Conservation (phyloP, 371 early-diverging fungal genomes). For the Mucor ambiguus region DNA sequence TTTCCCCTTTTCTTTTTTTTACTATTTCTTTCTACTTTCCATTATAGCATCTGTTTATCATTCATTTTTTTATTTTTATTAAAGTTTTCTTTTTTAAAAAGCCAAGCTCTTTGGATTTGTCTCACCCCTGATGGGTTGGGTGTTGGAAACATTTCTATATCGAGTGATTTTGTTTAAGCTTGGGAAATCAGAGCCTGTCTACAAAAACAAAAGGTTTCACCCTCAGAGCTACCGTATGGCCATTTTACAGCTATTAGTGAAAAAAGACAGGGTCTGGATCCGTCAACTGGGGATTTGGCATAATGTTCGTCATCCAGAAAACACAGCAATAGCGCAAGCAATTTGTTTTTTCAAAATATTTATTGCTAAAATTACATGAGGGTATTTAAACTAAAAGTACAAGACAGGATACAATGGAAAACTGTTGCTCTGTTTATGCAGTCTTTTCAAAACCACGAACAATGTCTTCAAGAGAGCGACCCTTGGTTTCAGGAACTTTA, state of each 20-base stretch:
- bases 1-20: not conserved
- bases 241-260: not conserved
- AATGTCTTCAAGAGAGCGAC: constrained; percentile 64
- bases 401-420: not conserved
- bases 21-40: too few relatives aligned
- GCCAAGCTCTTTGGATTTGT: not conserved
- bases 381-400: not conserved
- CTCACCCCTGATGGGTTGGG: not conserved
- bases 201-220: not conserved
- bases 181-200: not conserved
- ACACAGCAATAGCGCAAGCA: not conserved
- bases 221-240: not conserved
- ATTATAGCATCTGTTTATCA: not conserved
- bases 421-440: not conserved
- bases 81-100: too few relatives aligned
- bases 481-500: constrained; percentile 80
- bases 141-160: not conserved
- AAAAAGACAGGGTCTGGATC: not conserved
- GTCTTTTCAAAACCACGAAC: constrained; percentile 1
- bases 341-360: not conserved
- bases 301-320: not conserved
- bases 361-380: not conserved
- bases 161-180: not conserved
- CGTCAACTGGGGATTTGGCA: not conserved
- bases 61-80: too few relatives aligned